A percentile compares a stretch with the other conserved stretches of the same genome.
Conservation (phyloP, 768 basidiomycete genomes). For the Suillus variegatus region DNA sequence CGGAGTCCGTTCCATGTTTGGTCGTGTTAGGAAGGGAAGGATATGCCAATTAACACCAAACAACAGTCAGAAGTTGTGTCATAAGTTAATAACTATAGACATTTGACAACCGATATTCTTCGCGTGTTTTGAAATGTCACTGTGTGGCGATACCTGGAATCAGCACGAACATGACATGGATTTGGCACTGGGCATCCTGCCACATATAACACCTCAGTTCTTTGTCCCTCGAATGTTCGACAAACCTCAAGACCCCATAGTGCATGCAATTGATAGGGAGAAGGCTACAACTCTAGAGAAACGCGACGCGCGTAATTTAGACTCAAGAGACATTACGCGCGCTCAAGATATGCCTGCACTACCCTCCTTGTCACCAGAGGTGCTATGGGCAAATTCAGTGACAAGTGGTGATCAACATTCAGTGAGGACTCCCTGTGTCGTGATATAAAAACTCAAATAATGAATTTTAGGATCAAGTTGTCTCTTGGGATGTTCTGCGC, state of each 20-base stretch:
- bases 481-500: slow-evolving; percentile 67
- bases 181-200: slow-evolving; percentile 31
- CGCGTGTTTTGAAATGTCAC: background rate
- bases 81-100: background rate
- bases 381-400: slow-evolving; percentile 23
- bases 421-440: slow-evolving; percentile 17
- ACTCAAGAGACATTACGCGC: background rate
- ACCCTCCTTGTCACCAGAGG: background rate
- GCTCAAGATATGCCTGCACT: background rate
- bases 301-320: background rate
- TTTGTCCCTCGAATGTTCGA: slow-evolving; percentile 67
- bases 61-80: background rate
- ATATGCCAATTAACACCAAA: slow-evolving; percentile 1
- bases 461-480: slow-evolving; percentile 42
- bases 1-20: background rate
- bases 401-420: slow-evolving; percentile 7
- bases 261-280: slow-evolving; percentile 49
- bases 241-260: slow-evolving; percentile 77
- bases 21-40: background rate
- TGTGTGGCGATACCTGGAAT: background rate
- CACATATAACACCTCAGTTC: slow-evolving; percentile 49
- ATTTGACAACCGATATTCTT: background rate
- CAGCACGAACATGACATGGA: background rate
- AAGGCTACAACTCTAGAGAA: background rate
- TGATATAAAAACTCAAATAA: background rate